Percentiles rank a stretch among this genome's conserved stretches.
These are phyloP conservation scores for Phallus indusiatus DNA, from an alignment of 768 basidiomycete species.

Conservation along the genomic window DNA sequence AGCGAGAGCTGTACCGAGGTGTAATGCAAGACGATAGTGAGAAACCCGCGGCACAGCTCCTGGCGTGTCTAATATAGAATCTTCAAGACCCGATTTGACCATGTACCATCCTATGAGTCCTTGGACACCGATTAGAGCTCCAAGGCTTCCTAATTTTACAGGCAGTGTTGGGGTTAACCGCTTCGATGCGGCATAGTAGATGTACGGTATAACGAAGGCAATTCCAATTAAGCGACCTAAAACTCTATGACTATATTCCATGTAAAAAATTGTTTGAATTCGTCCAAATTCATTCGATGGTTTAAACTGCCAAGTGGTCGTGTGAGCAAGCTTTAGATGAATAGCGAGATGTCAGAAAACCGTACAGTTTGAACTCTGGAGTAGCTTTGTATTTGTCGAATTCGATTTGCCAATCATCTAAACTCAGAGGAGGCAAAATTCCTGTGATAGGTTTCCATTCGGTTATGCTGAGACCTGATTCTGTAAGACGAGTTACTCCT, in stretches of 20 bases:
- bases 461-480: constrained; percentile 94
- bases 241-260: constrained; percentile 96
- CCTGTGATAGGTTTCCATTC: constrained; percentile 96
- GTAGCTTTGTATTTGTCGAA: constrained; percentile 92
- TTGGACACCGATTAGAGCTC: constrained; percentile 79
- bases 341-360: constrained; percentile 12
- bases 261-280: constrained; percentile 97
- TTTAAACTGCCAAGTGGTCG: constrained; percentile 57
- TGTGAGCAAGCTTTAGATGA: background rate
- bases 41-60: constrained; percentile 90
- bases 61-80: constrained; percentile 67
- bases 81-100: constrained; percentile 93
- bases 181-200: constrained; percentile 68
- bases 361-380: constrained; percentile 93
- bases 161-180: constrained; percentile 58
- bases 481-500: constrained; percentile 92
- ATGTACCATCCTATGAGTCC: constrained; percentile 98
- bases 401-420: constrained; percentile 73
- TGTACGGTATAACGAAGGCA: constrained; percentile 74
- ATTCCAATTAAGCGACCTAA: constrained; percentile 82
- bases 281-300: constrained; percentile 72
- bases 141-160: constrained; percentile 59
- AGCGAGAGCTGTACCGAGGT: constrained; percentile 82
- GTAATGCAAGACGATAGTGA: constrained; percentile 92
- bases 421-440: constrained; percentile 69